Evolutionary conservation across 441 rosid species (phyloP).

Genomic region (Populus hybrid): DNA sequence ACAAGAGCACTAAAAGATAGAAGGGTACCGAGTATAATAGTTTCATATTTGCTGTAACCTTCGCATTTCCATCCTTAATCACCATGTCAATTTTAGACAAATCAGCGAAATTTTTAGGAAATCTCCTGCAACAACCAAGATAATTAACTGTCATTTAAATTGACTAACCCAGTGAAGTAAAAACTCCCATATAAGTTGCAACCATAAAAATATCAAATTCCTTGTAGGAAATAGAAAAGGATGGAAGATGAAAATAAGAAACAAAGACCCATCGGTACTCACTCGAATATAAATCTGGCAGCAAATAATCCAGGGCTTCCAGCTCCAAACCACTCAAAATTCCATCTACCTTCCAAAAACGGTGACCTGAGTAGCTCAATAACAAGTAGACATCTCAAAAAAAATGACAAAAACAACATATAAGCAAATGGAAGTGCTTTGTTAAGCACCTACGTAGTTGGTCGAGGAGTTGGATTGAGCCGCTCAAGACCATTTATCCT

Average conservation of each 20-base stretch:
- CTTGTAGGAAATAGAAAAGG: neutral
- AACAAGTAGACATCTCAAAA: slow-evolving; percentile 30
- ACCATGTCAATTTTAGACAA: slow-evolving; percentile 66
- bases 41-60: slow-evolving; percentile 55
- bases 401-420: neutral
- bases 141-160: slow-evolving; percentile 1
- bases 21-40: slow-evolving; percentile 59
- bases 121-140: slow-evolving; percentile 48
- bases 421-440: neutral
- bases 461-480: slow-evolving; percentile 85
- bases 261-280: slow-evolving; percentile 19
- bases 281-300: slow-evolving; percentile 67
- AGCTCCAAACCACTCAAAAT: slow-evolving; percentile 86
- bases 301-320: slow-evolving; percentile 71
- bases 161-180: neutral
- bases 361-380: slow-evolving; percentile 80
- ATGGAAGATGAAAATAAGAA: neutral
- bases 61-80: slow-evolving; percentile 64
- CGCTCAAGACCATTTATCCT: slow-evolving; percentile 79
- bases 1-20: neutral
- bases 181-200: neutral
- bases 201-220: neutral
- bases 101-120: slow-evolving; percentile 63
- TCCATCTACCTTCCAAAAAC: slow-evolving; percentile 82
- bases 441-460: slow-evolving; percentile 71